Percentiles rank a stretch among this genome's conserved stretches.
phyloP scores from a whole-genome alignment of 208 protist species.

The Trichomonas vaginalis region DNA sequence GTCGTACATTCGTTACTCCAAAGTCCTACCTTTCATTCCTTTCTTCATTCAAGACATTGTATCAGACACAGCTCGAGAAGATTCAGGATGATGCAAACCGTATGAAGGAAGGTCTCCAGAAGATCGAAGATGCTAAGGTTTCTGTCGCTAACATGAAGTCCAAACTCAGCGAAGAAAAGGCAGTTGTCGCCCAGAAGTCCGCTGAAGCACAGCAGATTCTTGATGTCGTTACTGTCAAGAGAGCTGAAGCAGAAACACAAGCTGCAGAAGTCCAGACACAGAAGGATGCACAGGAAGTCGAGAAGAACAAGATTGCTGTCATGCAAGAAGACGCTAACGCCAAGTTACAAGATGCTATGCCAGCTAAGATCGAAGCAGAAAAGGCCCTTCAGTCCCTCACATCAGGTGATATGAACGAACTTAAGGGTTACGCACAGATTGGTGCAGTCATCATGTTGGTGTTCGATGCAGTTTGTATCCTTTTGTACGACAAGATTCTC shows the following conservation, averaged over 20 bases:
- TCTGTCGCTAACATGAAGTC: not conserved
- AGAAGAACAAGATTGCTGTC: conserved; percentile 26
- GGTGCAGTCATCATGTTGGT: conserved; percentile 83
- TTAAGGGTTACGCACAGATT: conserved; percentile 74
- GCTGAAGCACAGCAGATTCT: conserved; percentile 31
- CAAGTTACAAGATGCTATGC: conserved; percentile 23
- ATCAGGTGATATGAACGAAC: conserved; percentile 35
- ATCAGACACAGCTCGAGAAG: conserved; percentile 45
- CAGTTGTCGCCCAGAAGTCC: conserved; percentile 30
- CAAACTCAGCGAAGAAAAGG: conserved; percentile 31
- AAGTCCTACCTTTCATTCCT: conserved; percentile 66
- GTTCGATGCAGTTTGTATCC: conserved; percentile 84
- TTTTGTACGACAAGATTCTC: conserved; percentile 13
- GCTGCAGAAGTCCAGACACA: conserved; percentile 54
- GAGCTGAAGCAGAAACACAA: conserved; percentile 36
- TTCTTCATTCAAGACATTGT: conserved; percentile 46
- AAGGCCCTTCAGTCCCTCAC: conserved; percentile 32
- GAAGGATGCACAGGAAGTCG: conserved; percentile 26
- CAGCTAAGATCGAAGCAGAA: conserved; percentile 23
- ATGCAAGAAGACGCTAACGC: conserved; percentile 33
- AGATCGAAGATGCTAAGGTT: conserved; percentile 21
- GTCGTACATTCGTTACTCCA: conserved; percentile 55
- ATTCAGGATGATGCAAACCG: conserved; percentile 38
- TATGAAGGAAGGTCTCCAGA: conserved; percentile 47
- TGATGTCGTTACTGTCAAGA: conserved; percentile 28